These are phyloP conservation scores for Pichia thaimueangensis DNA, from an alignment of 805 yeast species.

Conservation along the genomic window DNA sequence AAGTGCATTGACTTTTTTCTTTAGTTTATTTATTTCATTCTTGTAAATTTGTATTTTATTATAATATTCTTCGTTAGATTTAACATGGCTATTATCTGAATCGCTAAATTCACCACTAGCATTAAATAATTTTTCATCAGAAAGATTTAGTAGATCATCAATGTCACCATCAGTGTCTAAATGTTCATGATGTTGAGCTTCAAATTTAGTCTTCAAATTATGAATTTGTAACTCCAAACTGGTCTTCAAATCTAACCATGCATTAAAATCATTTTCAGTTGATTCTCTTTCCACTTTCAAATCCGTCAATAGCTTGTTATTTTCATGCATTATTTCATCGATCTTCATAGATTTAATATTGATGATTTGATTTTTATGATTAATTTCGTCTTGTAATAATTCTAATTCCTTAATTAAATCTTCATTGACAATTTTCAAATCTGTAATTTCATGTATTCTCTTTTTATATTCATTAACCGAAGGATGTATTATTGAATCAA, in stretches of 20 bases:
- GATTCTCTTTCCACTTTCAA: slow-evolving; percentile 25
- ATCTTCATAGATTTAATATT: slow-evolving; percentile 21
- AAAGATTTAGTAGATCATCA: background rate
- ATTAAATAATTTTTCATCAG: slow-evolving; percentile 10
- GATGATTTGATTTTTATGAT: slow-evolving; percentile 24
- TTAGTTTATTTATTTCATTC: slow-evolving; percentile 21
- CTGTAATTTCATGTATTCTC: slow-evolving; percentile 27
- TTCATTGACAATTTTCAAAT: slow-evolving; percentile 25
- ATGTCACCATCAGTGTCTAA: background rate
- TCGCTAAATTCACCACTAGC: too few species aligned
- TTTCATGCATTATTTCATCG: slow-evolving; percentile 25
- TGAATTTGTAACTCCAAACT: slow-evolving; percentile 24
- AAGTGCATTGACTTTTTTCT: slow-evolving; percentile 31
- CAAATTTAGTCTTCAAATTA: background rate
- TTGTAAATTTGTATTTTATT: slow-evolving; percentile 10
- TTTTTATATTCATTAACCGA: slow-evolving; percentile 14
- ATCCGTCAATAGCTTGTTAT: slow-evolving; percentile 19
- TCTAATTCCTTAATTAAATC: slow-evolving; percentile 31
- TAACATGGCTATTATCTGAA: too few species aligned
- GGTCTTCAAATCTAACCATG: slow-evolving; percentile 25
- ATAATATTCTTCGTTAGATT: slow-evolving; percentile 12
- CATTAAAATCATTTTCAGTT: slow-evolving; percentile 26
- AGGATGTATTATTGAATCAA: background rate
- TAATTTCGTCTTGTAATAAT: slow-evolving; percentile 29
- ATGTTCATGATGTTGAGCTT: too few species aligned